Evolutionary conservation across 2,329 filamentous ascomycete species (phyloP), one percentile per base, ranked within the genome.

Genomic region (Cytospora piceae): DNA sequence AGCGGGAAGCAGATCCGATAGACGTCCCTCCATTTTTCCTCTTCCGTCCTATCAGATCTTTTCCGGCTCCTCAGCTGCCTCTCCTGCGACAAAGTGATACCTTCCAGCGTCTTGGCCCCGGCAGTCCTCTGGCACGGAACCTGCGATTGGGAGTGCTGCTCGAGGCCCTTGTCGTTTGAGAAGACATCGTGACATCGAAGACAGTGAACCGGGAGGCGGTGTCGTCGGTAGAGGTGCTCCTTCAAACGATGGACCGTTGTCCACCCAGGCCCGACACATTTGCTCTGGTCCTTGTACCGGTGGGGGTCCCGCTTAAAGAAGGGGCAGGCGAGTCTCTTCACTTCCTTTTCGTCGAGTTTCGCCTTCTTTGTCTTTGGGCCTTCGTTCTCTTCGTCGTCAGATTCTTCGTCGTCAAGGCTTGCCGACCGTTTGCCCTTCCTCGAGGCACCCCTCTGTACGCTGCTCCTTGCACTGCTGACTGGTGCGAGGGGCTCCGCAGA

Each of bases 161-260:
- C 63, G 1, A 68, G 69, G 14, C 57, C 29, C 5, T 37, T 20
- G 20, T 70, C 65, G 51, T 57, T 63, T 0, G 46, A 5, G 31
- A 70, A 70, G n/a, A 59, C 27, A 9, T 65, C 56, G 31, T 67
- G 61, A 53, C 69, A 70, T 29, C 69, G 34, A 34, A 63, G 61
- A 34, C 67, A 70, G 42, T 68, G 60, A 7, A 61, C 53, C 1
- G 67, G 69, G 6, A 69, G 58, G 4, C 56, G 52, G 24, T 70
- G 69, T 11, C 66, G 67, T 14, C 69, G 63, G 49, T 70, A 69
- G n/a, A 70, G 53, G 46, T 70, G 69, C 39, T 70, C 69, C 65
- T 70, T 70, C 2, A 70, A 20, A 5, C 69, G 61, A 24, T 70
- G 67, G 1, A 65, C 58, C 1, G 67, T 70, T 6, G 37, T 46